A percentile compares a stretch with the other conserved stretches of the same genome.
phyloP scores from a whole-genome alignment of 768 basidiomycete species.

The Podaxis carcinomalis region DNA sequence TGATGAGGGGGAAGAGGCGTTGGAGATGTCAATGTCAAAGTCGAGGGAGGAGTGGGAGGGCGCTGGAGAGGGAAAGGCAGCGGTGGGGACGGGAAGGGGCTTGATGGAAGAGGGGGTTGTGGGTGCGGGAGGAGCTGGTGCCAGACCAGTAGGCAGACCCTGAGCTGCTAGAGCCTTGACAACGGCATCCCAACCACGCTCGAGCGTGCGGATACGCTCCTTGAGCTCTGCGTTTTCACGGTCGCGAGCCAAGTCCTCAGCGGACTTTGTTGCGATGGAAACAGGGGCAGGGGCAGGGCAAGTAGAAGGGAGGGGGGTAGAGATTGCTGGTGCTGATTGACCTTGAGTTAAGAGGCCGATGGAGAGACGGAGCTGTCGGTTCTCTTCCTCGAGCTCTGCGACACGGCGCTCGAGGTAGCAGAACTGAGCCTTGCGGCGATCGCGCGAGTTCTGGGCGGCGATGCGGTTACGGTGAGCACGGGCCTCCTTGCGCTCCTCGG shows the following conservation, averaged over 20 bases:
- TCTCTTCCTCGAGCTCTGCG: constrained; percentile 78
- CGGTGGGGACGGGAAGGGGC: constrained; percentile 25
- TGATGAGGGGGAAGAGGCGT: constrained; percentile 24
- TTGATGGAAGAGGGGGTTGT: constrained; percentile 21
- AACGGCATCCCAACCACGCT: constrained; percentile 79
- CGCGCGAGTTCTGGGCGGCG: constrained; percentile 90
- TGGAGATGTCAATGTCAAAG: constrained; percentile 19
- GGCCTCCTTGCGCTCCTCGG: constrained; percentile 83
- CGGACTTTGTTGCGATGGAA: constrained; percentile 6
- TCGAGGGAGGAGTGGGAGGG: constrained; percentile 36
- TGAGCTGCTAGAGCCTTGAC: constrained; percentile 71
- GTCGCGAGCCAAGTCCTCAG: constrained; percentile 31
- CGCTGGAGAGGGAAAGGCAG: constrained; percentile 37
- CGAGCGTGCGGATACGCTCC: constrained; percentile 74
- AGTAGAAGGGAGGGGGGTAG: constrained; percentile 16
- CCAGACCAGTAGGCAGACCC: constrained; percentile 49
- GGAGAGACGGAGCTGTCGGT: constrained; percentile 55
- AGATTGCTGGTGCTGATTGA: constrained; percentile 14
- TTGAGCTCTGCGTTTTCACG: constrained; percentile 72
- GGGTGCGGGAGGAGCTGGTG: constrained; percentile 21
- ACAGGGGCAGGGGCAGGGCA: constrained; percentile 21
- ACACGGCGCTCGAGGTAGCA: constrained; percentile 62
- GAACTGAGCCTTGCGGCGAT: constrained; percentile 86
- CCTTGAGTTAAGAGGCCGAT: constrained; percentile 31
- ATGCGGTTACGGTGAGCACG: constrained; percentile 90